Base-by-base conservation (phyloP, 2,329 filamentous ascomycete species). In the Claviceps paspali region DNA sequence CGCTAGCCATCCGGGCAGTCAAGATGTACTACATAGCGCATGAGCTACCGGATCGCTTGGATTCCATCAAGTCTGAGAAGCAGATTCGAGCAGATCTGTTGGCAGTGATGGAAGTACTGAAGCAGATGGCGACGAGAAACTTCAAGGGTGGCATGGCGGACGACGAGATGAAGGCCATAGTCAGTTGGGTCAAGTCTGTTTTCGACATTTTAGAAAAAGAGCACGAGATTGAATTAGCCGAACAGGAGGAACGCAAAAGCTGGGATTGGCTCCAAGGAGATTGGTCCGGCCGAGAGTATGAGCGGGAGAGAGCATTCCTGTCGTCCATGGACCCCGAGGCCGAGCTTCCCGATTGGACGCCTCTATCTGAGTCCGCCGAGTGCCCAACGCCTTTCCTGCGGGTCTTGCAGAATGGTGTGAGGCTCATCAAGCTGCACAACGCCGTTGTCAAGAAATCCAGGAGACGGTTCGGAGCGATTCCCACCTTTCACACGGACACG, bases 1-100 rank as follows among this genome's bases (percentile, higher is more conserved):
- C 91, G 1, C 68, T 96, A 37, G 88, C 88, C n/a, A 96, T 98
- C 47, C 76, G 86, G 36, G 86, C 88, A 1, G 91, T 91, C 36
- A 94, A 92, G 61, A 79, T 92, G 50, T 98, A 96, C 62, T 96
- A 98, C 60, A 95, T 87, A 0, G 74, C 85, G 4, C 91, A 96
- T 54, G 82, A 92, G 51, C 71, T 87, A 37, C 85, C 87, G 1
- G 80, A 91, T 47, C 78, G 83, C 27, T 66, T 96, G 14, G 84
- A 91, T 51, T 65, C 80, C 21, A 92, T 96, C 59, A 87, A 84
- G 57, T 77, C 84, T 1, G 91, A 98, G 56, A 83, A 80, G 44
- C 72, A 82, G 46, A 80, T 98, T 33, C 78, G 91, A 29, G 69
- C 80, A 35, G 88, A 96, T 49, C 64, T 96, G 7, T 73, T 94